Percentiles rank a stretch among this genome's conserved stretches.
phyloP scores from a whole-genome alignment of 192 early-diverging fungal genomes.

The Diversispora epigaea region DNA sequence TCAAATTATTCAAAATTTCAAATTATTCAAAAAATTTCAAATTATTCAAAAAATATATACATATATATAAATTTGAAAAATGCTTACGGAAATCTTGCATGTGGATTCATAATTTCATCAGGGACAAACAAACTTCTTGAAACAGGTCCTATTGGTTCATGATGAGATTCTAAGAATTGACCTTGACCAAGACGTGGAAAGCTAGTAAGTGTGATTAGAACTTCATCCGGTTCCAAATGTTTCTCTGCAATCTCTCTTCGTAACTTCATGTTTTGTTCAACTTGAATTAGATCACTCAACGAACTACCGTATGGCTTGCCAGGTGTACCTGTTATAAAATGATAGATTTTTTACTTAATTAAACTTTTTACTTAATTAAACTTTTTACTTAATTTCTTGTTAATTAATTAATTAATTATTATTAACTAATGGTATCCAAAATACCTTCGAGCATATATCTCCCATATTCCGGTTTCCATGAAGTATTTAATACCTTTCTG shows the following conservation, averaged over 20 bases:
- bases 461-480: conserved; percentile 97
- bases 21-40: too few species aligned
- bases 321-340: conserved; percentile 89
- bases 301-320: conserved; percentile 86
- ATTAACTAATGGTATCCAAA: not conserved
- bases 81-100: conserved; percentile 86
- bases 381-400: too few species aligned
- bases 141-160: conserved; percentile 65
- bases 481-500: conserved; percentile 60
- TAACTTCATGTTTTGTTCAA: conserved; percentile 86
- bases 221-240: conserved; percentile 68
- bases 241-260: conserved; percentile 68
- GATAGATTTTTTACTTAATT: too few species aligned
- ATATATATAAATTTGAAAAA: too few species aligned
- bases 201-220: conserved; percentile 78
- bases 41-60: conserved; percentile 8
- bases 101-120: conserved; percentile 91
- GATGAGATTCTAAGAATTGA: conserved; percentile 68
- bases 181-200: conserved; percentile 90
- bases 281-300: conserved; percentile 73
- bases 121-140: conserved; percentile 89
- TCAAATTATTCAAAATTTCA: too few species aligned
- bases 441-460: conserved; percentile 93
- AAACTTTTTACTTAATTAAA: too few species aligned
- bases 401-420: too few species aligned